Evolutionary conservation across 192 early-diverging fungal genomes (phyloP), one percentile per base, ranked within the genome.

Genomic region (Phycomyces nitens): DNA sequence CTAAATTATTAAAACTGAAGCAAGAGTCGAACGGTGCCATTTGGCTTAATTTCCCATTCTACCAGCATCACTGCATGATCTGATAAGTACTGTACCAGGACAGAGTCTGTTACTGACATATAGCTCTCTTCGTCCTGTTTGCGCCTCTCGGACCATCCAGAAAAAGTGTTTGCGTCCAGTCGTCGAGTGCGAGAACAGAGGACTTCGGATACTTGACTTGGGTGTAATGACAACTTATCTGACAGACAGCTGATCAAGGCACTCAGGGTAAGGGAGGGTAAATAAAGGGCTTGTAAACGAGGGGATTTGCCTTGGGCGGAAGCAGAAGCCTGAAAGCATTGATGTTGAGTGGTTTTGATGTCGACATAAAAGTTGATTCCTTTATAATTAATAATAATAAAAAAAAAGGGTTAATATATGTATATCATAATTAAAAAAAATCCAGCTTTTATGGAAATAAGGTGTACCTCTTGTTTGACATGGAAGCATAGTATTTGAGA

Each of bases 11-110:
- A 47, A 47, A 47, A 47, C 44, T 47, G 44, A n/a, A 47, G 44
- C 12, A 47, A 47, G 2, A 47, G 11, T 18, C 44, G 12, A 14
- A 47, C 44, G 18, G 44, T 47, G 2, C 44, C 44, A 47, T 47
- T 18, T 47, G 12, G 44, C 18, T 47, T 47, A 18, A 47, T 47
- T 47, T 47, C 44, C 44, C 44, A 47, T 47, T 47, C 44, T 47
- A 47, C 44, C 44, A 47, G 12, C 44, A 47, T 47, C 3, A 47
- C 12, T 6, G 44, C 44, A 47, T 47, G 44, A 18, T 47, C 44
- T 11, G 44, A 18, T 11, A 47, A 11, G 18, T 47, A 18, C 18
- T 47, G 44, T 2, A 47, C 18, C 18, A 47, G 44, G 2, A 47
- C 18, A 14, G 18, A n/a, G 18, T 47, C 44, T n/a, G 15, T 47